Evolutionary conservation across 2,329 filamentous ascomycete species (phyloP).

Genomic region (Dactylellina leptospora): DNA sequence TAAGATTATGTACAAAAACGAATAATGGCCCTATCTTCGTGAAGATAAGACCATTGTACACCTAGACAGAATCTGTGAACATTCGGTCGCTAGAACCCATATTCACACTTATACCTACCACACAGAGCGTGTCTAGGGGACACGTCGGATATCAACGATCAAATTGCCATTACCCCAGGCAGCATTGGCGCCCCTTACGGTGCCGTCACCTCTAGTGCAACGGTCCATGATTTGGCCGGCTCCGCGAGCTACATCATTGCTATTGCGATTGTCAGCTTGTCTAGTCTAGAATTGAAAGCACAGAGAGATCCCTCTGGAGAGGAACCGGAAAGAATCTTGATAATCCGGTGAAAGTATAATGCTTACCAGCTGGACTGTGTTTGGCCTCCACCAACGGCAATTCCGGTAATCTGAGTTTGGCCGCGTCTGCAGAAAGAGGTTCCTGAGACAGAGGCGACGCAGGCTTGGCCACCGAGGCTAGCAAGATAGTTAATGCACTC

Average conservation of each 20-base stretch:
- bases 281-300: neutral
- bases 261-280: neutral
- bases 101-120: too few relatives aligned
- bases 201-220: constrained; percentile 26
- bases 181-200: constrained; percentile 21
- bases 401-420: constrained; percentile 21
- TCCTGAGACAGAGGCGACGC: constrained; percentile 23
- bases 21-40: too few relatives aligned
- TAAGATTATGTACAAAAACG: too few relatives aligned
- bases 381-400: constrained; percentile 2
- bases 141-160: constrained; percentile 22
- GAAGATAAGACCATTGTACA: too few relatives aligned
- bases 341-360: neutral
- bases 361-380: constrained; percentile 13
- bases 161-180: constrained; percentile 26
- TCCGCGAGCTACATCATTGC: constrained; percentile 23
- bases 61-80: too few relatives aligned
- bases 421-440: constrained; percentile 28
- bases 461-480: constrained; percentile 11
- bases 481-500: constrained; percentile 28
- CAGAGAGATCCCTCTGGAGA: too few relatives aligned
- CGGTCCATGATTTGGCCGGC: constrained; percentile 22
- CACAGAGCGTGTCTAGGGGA: constrained; percentile 6
- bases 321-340: too few relatives aligned
- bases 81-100: too few relatives aligned